phyloP scores from a whole-genome alignment of 768 basidiomycete genomes.

The Chalciporus piperatus region DNA sequence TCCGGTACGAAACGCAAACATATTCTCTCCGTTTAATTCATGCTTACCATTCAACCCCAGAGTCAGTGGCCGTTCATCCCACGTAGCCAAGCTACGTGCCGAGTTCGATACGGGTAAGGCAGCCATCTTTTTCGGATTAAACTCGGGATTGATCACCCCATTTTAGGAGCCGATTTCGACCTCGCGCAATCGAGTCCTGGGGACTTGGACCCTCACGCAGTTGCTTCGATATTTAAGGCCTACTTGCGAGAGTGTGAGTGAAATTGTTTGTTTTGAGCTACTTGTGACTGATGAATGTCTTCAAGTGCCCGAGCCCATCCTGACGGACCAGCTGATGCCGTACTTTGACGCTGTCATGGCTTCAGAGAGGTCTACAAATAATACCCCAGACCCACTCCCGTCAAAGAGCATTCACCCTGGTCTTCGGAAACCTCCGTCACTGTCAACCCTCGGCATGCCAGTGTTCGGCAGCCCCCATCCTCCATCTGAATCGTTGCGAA shows the following conservation, averaged over 20 bases:
- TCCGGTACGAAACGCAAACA: slow-evolving; percentile 54
- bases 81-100: slow-evolving; percentile 66
- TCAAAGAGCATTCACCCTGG: slow-evolving; percentile 35
- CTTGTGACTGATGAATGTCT: slow-evolving; percentile 5
- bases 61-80: slow-evolving; percentile 79
- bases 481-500: slow-evolving; percentile 56
- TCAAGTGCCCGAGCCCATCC: slow-evolving; percentile 81
- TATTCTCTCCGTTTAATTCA: background rate
- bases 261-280: background rate
- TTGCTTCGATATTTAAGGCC: slow-evolving; percentile 89
- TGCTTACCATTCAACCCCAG: slow-evolving; percentile 37
- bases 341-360: slow-evolving; percentile 77
- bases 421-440: slow-evolving; percentile 74
- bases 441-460: slow-evolving; percentile 76
- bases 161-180: slow-evolving; percentile 80
- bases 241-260: slow-evolving; percentile 88
- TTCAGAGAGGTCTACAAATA: slow-evolving; percentile 43
- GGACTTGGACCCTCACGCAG: slow-evolving; percentile 92
- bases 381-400: slow-evolving; percentile 30
- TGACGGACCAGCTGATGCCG: slow-evolving; percentile 68
- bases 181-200: slow-evolving; percentile 74
- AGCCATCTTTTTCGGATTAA: slow-evolving; percentile 9
- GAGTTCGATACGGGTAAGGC: slow-evolving; percentile 82
- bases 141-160: slow-evolving; percentile 4
- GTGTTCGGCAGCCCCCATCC: slow-evolving; percentile 58